Conservation (phyloP, 345 rosid species). For the Rhodamnia argentea region DNA sequence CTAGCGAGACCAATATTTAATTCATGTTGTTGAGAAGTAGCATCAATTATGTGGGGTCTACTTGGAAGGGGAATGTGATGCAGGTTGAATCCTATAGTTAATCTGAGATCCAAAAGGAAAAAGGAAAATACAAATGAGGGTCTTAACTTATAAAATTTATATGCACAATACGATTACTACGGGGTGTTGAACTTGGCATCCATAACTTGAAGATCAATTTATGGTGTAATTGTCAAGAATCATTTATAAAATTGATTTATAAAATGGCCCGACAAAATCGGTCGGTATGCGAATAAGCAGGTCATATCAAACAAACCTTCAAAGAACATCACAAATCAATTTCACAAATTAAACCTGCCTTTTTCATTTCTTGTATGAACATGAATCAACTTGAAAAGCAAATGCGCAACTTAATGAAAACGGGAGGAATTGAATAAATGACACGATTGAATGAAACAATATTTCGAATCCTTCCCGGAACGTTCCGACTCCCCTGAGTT, state of each 20-base stretch:
- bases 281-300: background rate
- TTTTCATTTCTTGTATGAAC: too few species aligned
- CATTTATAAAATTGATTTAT: background rate
- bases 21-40: background rate
- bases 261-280: background rate
- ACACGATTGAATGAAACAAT: rapidly evolving
- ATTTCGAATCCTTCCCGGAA: background rate
- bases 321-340: too few species aligned
- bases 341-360: too few species aligned
- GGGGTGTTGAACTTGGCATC: background rate
- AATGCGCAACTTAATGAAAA: background rate
- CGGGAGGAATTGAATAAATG: background rate
- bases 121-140: background rate
- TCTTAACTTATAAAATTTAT: background rate
- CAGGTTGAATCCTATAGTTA: background rate
- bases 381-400: background rate
- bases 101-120: background rate
- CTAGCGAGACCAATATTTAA: background rate
- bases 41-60: background rate
- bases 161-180: background rate
- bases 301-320: background rate
- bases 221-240: background rate
- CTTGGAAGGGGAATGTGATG: background rate
- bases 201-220: background rate
- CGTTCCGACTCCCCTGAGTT: background rate